phyloP scores from a whole-genome alignment of 768 basidiomycete species.

The Pisolithus albus region DNA sequence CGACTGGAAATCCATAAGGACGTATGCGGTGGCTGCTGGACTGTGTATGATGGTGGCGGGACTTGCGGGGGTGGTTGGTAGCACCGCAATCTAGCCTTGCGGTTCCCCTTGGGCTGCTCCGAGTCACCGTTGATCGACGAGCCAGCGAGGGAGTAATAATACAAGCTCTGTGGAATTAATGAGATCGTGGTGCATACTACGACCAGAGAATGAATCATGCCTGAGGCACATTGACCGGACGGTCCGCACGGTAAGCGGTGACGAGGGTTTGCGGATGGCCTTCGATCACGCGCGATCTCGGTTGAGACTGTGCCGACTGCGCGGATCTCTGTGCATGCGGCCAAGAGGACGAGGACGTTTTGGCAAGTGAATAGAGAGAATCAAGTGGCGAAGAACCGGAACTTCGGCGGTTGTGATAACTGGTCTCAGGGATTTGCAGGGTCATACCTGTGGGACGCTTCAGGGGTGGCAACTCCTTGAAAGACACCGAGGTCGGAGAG shows the following conservation, averaged over 20 bases:
- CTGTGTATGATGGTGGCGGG: conserved; percentile 29
- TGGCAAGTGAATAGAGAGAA: conserved; percentile 53
- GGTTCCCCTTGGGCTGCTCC: conserved; percentile 40
- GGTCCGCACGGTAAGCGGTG: no score
- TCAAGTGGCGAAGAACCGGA: conserved; percentile 53
- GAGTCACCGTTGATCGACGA: conserved; percentile 47
- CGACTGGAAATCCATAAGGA: conserved; percentile 42
- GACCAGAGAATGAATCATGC: no score
- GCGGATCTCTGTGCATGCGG: conserved; percentile 24
- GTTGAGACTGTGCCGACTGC: no score
- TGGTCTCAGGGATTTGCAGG: conserved; percentile 45
- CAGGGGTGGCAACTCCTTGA: no score
- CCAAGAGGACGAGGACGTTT: conserved; percentile 46
- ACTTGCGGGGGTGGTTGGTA: conserved; percentile 45
- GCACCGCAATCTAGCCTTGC: conserved; percentile 53
- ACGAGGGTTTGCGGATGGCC: no score
- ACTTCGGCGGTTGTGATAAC: conserved; percentile 24
- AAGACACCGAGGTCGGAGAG: no score
- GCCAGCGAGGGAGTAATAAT: conserved; percentile 72
- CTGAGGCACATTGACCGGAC: no score
- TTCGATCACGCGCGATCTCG: no score
- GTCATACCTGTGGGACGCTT: no score
- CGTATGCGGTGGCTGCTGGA: conserved; percentile 16
- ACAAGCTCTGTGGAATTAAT: conserved; percentile 47
- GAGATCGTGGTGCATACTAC: conserved; percentile 7